Conservation (phyloP, 2,329 filamentous ascomycete genomes). For the Aspergillus novoparasiticus region DNA sequence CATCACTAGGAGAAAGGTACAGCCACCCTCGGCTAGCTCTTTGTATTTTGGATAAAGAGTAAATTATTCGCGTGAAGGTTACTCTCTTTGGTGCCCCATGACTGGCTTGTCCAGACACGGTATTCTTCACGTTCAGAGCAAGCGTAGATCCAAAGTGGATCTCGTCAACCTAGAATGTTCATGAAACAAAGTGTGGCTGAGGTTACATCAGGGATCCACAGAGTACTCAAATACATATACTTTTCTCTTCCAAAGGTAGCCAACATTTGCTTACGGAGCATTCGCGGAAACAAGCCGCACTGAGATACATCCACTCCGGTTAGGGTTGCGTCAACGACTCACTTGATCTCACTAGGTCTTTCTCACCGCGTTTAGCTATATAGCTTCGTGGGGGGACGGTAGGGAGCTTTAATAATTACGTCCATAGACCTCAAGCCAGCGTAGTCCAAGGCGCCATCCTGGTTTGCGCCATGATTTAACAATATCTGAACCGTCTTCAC, state of each 20-base stretch:
- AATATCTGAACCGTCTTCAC: no score
- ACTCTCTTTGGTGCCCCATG: background rate
- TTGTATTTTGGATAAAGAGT: background rate
- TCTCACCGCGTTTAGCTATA: no score
- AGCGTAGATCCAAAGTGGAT: background rate
- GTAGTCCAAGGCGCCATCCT: no score
- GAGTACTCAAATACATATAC: background rate
- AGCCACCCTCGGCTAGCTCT: background rate
- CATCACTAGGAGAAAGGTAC: no score
- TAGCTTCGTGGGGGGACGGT: no score
- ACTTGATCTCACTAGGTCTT: no score
- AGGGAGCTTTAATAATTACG: no score
- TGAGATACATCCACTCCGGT: no score
- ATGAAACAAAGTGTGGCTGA: background rate
- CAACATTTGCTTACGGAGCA: background rate
- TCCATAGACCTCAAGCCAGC: no score
- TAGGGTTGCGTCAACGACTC: no score
- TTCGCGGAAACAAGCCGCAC: background rate
- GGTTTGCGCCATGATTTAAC: no score
- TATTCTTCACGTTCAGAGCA: background rate
- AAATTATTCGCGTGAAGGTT: background rate
- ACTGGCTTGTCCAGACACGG: background rate
- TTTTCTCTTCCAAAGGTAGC: background rate
- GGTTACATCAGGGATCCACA: background rate
- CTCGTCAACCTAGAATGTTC: background rate